A percentile compares a stretch with the other conserved stretches of the same genome.
phyloP scores from a whole-genome alignment of 805 yeast genomes.

The Starmerella davenportii region DNA sequence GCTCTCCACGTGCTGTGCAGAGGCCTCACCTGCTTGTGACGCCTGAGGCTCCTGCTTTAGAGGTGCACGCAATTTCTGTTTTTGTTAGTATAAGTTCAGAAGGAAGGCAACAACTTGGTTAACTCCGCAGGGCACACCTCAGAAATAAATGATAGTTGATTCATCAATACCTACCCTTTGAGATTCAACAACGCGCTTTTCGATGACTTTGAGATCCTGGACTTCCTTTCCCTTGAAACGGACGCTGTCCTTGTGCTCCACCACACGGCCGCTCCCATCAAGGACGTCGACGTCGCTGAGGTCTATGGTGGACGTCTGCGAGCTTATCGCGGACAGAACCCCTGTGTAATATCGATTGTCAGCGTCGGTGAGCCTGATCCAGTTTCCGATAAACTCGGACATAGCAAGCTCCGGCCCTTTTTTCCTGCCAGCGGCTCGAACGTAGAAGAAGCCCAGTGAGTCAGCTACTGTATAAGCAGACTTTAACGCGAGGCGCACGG shows the following conservation, averaged over 20 bases:
- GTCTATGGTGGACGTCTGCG: conserved; percentile 79
- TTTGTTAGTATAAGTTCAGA: conserved; percentile 23
- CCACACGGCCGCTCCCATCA: neutral
- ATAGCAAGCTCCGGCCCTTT: conserved; percentile 31
- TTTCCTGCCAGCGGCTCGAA: no score
- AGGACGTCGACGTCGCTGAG: conserved; percentile 51
- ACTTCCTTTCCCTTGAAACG: conserved; percentile 86
- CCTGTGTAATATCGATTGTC: conserved; percentile 81
- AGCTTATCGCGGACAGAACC: conserved; percentile 66
- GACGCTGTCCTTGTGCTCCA: conserved; percentile 23
- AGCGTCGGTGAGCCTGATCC: conserved; percentile 61
- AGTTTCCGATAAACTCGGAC: conserved; percentile 87
- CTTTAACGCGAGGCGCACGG: no score
- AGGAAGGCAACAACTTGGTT: conserved; percentile 30
- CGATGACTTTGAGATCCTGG: conserved; percentile 71
- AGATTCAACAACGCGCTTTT: conserved; percentile 26
- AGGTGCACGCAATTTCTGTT: no score
- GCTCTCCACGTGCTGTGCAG: no score
- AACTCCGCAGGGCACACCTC: conserved; percentile 18
- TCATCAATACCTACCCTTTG: conserved; percentile 19
- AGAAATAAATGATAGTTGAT: conserved; percentile 14
- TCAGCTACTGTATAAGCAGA: no score
- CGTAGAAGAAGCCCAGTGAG: no score
- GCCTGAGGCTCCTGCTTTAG: no score
- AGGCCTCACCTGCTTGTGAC: no score